A percentile compares a stretch with the other conserved stretches of the same genome.
Conservation (phyloP, 2,329 filamentous ascomycete species). For the Colletotrichum sp. region DNA sequence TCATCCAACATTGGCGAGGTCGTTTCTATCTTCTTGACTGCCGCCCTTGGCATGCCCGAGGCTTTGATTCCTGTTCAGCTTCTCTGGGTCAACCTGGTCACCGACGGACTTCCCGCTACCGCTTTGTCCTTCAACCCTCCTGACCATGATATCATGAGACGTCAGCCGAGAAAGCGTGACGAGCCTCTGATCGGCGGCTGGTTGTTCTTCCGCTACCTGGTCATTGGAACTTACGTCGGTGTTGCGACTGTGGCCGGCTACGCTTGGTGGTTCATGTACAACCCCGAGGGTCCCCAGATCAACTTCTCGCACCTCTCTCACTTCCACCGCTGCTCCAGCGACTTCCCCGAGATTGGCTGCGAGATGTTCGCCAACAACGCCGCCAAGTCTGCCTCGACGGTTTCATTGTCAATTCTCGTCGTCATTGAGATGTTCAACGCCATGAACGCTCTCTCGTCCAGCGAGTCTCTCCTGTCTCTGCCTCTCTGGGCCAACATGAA, state of each 20-base stretch:
- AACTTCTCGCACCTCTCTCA: conserved; percentile 86
- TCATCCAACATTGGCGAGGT: conserved; percentile 99
- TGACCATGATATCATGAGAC: conserved; percentile 98
- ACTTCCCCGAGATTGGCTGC: conserved; percentile 91
- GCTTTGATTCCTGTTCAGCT: conserved; percentile 96
- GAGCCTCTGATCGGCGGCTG: conserved; percentile 92
- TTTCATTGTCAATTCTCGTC: conserved; percentile 90
- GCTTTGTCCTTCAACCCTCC: conserved; percentile 97
- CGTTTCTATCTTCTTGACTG: conserved; percentile 97
- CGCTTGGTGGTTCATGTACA: conserved; percentile 99
- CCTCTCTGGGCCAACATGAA: conserved; percentile 99
- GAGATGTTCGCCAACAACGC: conserved; percentile 87
- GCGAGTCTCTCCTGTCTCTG: conserved; percentile 90
- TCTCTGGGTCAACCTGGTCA: conserved; percentile 98
- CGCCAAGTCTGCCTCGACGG: conserved; percentile 88
- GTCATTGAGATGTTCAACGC: conserved; percentile 99
- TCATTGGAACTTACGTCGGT: conserved; percentile 95
- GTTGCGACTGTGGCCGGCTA: conserved; percentile 95
- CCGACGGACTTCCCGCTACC: conserved; percentile 94
- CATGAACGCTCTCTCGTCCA: conserved; percentile 96
- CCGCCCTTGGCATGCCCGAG: conserved; percentile 95
- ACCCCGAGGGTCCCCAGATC: conserved; percentile 88
- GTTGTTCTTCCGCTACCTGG: conserved; percentile 97
- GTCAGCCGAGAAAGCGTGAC: conserved; percentile 88
- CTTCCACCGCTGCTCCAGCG: conserved; percentile 89